Conservation (phyloP, 2,329 filamentous ascomycete genomes). For the Claviceps fusiformis region DNA sequence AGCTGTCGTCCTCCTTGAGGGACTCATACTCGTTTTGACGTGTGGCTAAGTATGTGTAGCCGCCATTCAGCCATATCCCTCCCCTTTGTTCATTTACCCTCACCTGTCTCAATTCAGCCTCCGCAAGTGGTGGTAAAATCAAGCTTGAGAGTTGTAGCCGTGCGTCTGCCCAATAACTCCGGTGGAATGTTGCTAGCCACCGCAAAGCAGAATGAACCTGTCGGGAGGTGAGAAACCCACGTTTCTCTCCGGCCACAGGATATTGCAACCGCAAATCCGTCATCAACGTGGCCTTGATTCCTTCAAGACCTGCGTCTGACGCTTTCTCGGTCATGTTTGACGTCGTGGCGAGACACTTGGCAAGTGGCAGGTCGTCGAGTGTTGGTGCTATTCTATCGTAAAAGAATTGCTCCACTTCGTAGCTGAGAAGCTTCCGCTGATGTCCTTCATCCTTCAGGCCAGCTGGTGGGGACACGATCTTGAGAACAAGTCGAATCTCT, state of each 20-base stretch:
- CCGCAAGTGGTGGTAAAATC: constrained; percentile 42
- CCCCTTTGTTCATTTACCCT: constrained; percentile 6
- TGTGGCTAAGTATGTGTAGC: constrained; percentile 56
- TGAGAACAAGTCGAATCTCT: constrained; percentile 35
- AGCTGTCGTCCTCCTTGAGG: constrained; percentile 30
- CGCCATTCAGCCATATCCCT: constrained; percentile 49
- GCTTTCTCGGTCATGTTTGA: constrained; percentile 12
- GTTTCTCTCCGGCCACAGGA: constrained; percentile 42
- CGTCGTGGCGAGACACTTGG: constrained; percentile 35
- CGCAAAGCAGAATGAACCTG: constrained; percentile 41
- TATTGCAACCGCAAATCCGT: constrained; percentile 40
- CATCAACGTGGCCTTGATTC: constrained; percentile 40
- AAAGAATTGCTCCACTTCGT: constrained; percentile 54
- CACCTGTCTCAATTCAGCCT: constrained; percentile 21
- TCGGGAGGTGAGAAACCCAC: constrained; percentile 26
- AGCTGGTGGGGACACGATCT: constrained; percentile 43
- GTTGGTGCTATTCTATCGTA: constrained; percentile 41
- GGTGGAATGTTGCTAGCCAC: constrained; percentile 52
- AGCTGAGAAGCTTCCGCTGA: constrained; percentile 51
- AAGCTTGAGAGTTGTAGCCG: constrained; percentile 16
- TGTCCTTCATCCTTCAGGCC: constrained; percentile 40
- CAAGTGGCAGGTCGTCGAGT: constrained; percentile 33
- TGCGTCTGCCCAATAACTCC: constrained; percentile 31
- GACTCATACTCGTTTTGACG: constrained; percentile 39
- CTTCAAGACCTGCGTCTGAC: constrained; percentile 17